Conservation (phyloP, 495 filamentous ascomycete genomes). For the Penicillium roqueforti region DNA sequence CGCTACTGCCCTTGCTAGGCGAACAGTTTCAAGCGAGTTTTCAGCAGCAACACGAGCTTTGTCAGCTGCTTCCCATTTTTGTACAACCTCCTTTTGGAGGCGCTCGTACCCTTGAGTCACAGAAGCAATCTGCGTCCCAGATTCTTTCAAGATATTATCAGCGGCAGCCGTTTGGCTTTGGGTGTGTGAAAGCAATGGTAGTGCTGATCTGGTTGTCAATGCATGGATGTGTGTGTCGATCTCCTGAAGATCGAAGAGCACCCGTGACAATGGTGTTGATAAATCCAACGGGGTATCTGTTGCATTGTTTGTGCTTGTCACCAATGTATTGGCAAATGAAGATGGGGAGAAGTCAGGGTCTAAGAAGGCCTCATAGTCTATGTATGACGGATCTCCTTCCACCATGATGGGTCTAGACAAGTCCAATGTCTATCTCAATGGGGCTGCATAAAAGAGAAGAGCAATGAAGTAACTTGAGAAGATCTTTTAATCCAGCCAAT, state of each 20-base stretch:
- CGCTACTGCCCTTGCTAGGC: conserved; percentile 68
- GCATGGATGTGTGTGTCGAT: conserved; percentile 92
- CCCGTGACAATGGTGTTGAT: conserved; percentile 86
- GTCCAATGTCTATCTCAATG: neutral
- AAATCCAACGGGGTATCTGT: conserved; percentile 87
- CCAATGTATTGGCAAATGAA: conserved; percentile 81
- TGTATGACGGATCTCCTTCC: conserved; percentile 67
- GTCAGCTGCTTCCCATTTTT: conserved; percentile 76
- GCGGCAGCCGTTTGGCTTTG: conserved; percentile 65
- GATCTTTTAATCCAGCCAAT: neutral
- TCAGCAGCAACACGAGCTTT: conserved; percentile 68
- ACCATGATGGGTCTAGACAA: conserved; percentile 25
- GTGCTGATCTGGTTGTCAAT: conserved; percentile 78
- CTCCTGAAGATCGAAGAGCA: conserved; percentile 95
- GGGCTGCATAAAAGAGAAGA: neutral
- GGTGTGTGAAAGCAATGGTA: conserved; percentile 79
- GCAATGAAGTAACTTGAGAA: neutral
- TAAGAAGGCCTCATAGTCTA: conserved; percentile 93
- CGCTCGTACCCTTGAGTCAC: conserved; percentile 81
- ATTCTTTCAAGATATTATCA: conserved; percentile 60
- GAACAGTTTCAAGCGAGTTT: conserved; percentile 73
- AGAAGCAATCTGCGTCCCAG: conserved; percentile 69
- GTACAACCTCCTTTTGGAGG: conserved; percentile 75
- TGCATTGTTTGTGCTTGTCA: conserved; percentile 85
- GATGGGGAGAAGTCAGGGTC: conserved; percentile 75